Evolutionary conservation across 805 yeast species (phyloP).

Genomic region (Starmera quercuum): DNA sequence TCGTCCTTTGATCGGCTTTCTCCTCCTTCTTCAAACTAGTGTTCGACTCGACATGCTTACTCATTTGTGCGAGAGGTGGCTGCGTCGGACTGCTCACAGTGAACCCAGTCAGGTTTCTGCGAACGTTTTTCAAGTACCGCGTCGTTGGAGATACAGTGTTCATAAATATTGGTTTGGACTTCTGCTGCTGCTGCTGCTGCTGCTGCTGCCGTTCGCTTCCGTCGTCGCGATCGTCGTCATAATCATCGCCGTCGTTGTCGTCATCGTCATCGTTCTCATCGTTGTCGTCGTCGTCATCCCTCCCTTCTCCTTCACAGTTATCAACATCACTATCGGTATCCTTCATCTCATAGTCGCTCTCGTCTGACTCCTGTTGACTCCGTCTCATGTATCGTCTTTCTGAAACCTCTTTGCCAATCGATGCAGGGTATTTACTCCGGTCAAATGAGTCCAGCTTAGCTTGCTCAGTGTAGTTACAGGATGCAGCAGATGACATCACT

Average conservation of each 20-base stretch:
- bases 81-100: conserved; percentile 1
- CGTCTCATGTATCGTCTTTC: no score
- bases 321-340: conserved; percentile 17
- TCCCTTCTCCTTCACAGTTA: conserved; percentile 8
- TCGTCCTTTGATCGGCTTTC: not conserved
- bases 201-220: no score
- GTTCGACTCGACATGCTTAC: not conserved
- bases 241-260: not conserved
- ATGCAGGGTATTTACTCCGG: no score
- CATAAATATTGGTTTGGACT: not conserved
- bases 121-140: conserved; percentile 1
- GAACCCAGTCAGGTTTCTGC: conserved; percentile 1
- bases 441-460: no score
- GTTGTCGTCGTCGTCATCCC: conserved; percentile 9
- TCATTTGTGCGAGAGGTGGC: not conserved
- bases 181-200: not conserved
- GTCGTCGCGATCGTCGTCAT: no score
- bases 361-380: conserved; percentile 9
- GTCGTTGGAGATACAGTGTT: not conserved
- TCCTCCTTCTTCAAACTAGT: not conserved
- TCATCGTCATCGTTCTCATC: conserved; percentile 3
- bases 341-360: conserved; percentile 20
- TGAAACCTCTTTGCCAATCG: no score
- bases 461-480: no score
- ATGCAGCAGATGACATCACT: no score